Base-by-base conservation (phyloP, 768 basidiomycete genomes). In the Rhodosporidiobolus sp. region DNA sequence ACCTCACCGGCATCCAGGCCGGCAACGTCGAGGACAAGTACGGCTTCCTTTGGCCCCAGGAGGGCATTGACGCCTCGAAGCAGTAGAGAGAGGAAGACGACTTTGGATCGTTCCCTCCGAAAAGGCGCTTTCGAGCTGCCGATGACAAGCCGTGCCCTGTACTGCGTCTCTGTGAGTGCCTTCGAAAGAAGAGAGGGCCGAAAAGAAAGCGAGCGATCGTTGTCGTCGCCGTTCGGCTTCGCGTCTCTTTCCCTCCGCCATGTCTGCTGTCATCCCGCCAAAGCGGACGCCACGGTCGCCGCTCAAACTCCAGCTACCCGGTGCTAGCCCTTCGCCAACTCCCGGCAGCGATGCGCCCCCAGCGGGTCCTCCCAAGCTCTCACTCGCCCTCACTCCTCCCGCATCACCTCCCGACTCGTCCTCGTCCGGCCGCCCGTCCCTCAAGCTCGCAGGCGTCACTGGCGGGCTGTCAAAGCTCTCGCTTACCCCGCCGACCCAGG, bases 1-100 rank as follows among this genome's bases (percentile, higher is more conserved):
- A 72, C 43, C 73, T 79, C 26, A 78, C 77, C 1, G 76, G 76
- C 11, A 74, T 79, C 52, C 78, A 79, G 54, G 68, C 68, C 9
- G 78, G 78, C 17, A 54, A 54, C 11, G 50, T 35, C 19, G 28
- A 61, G 66, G 77, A 73, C 54, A 49, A 55, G 46, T 54, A 63
- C 28, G 69, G 59, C 16, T 77, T 73, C 71, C 45, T 50, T 0
- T 77, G 77, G 75, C 77, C 78, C 1, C 32, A 45, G 34, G 77
- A 76, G 65, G 77, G 78, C 24, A 49, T 77, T 24, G 62, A 73
- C 24, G 74, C 64, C 14, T 32, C 67, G 20, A 49, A 50, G 38
- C 61, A 67, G 32, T 43, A 3, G 10, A 48, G 17, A 50, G n/a
- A 56, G 35, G 50, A 62, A 35, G 32, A 34, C 4, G 54, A 17